phyloP scores from a whole-genome alignment of 495 filamentous ascomycete species.

The Trypethelium eluteriae region DNA sequence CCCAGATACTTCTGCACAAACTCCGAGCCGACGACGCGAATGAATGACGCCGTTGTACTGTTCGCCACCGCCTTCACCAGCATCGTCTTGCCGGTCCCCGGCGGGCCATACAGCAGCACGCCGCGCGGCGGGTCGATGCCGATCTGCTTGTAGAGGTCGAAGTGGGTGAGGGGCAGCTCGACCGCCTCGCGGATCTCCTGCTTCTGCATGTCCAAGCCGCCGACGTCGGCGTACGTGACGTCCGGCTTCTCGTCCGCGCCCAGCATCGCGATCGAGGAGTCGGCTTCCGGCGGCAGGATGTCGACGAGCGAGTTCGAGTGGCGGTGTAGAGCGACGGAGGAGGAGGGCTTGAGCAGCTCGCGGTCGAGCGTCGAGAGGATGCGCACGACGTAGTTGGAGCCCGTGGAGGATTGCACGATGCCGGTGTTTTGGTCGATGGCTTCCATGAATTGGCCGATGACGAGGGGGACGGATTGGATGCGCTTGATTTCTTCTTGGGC shows the following conservation, averaged over 20 bases:
- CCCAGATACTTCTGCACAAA: constrained; percentile 98
- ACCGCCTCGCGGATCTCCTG: constrained; percentile 98
- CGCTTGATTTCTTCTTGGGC: constrained; percentile 99
- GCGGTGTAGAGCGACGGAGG: constrained; percentile 91
- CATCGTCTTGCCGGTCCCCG: constrained; percentile 98
- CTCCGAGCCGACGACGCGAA: constrained; percentile 94
- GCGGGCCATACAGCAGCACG: constrained; percentile 91
- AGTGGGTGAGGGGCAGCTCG: constrained; percentile 90
- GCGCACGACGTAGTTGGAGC: constrained; percentile 97
- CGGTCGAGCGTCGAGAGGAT: constrained; percentile 97
- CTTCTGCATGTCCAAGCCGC: constrained; percentile 98
- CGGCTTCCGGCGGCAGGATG: constrained; percentile 93
- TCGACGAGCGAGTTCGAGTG: constrained; percentile 98
- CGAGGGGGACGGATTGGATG: constrained; percentile 94
- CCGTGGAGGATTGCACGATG: constrained; percentile 95
- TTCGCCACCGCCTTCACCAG: constrained; percentile 97
- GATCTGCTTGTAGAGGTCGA: constrained; percentile 96
- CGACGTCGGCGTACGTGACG: constrained; percentile 95
- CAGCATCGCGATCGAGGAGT: constrained; percentile 97
- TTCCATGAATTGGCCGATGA: constrained; percentile 99
- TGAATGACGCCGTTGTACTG: constrained; percentile 96
- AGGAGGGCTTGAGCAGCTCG: constrained; percentile 93
- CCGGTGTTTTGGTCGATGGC: constrained; percentile 99
- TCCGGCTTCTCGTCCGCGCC: constrained; percentile 95
- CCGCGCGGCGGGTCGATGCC: constrained; percentile 96